Base-by-base conservation (phyloP, 805 yeast genomes). In the Kodamaea sagamina region DNA sequence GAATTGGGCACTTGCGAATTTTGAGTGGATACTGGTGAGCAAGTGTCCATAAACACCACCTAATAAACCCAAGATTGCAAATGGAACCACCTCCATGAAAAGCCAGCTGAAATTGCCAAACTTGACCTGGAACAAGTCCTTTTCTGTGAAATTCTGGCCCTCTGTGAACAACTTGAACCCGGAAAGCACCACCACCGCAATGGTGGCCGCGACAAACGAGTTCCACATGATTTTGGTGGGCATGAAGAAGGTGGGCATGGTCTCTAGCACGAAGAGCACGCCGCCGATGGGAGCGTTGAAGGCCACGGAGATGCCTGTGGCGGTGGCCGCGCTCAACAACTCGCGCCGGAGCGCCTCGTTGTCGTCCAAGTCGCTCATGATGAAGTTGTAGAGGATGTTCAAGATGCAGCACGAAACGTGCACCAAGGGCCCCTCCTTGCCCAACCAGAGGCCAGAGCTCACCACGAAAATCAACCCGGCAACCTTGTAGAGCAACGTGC, bases 271-370 rank as follows among this genome's bases (percentile, higher is more conserved):
- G 59, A 87, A 89, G 24, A 88, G 59, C 1, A 89, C 93, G 1
- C 96, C 96, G 6, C 95, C 95, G 43, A 89, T 81, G 2, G 96
- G 96, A 0, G 95, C 82, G 47, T 84, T 85, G 62, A 88, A 87
- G 0, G 96, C 95, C 10, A 85, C 86, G 0, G 90, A 79, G 17
- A 88, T 83, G 4, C 96, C 96, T 1, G 90, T 82, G 0, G 95
- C 90, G 1, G 87, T 77, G 0, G 90, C 86, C 1, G 95, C 89
- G 13, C 84, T 71, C 11, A 83, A 58, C 7, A 88, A 55, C 48
- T 86, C 92, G 44, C 96, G 72, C 45, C 75, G 68, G 6, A 72
- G 62, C 0, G 86, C 88, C 54, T 82, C 88, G 47, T 77, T 78
- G 1, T 55, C 54, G 6, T 36, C 19, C 8, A 49, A 36, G 40